These are phyloP conservation scores for Rhizophagus prolifer DNA, from an alignment of 192 early-diverging fungal genomes.

Conservation along the genomic window DNA sequence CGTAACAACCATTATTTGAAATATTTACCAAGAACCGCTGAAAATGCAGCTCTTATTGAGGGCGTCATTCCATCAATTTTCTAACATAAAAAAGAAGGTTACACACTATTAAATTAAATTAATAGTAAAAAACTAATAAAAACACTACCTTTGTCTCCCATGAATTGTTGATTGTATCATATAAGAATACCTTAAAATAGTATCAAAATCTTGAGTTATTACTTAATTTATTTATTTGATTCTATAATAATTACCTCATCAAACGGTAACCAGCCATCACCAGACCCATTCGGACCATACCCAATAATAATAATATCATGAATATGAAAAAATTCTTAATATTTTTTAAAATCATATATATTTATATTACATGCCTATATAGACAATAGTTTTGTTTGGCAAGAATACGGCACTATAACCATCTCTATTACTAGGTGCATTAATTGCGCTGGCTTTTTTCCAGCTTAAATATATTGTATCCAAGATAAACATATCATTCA, in stretches of 20 bases:
- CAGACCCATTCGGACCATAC: too few relatives aligned
- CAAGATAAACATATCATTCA: neutral
- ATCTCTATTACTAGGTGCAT: neutral
- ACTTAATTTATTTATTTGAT: neutral
- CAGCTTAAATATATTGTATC: neutral
- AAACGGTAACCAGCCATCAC: neutral
- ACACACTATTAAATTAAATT: neutral
- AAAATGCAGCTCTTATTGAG: neutral
- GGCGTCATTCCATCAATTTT: neutral
- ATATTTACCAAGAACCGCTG: neutral
- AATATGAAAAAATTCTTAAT: too few relatives aligned
- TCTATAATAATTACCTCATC: neutral
- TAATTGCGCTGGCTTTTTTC: neutral
- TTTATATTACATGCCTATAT: neutral
- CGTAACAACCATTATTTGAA: neutral
- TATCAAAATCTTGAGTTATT: neutral
- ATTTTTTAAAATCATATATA: too few relatives aligned
- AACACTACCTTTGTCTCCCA: neutral
- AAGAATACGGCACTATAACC: neutral
- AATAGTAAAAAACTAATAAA: neutral
- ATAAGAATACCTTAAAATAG: neutral
- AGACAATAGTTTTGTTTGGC: neutral
- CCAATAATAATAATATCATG: too few relatives aligned
- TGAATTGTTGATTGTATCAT: neutral
- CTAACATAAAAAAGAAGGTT: neutral